Percentiles rank a stretch among this genome's conserved stretches.
These are phyloP conservation scores for Haplosporangium gracile DNA, from an alignment of 192 early-diverging fungal species.

Conservation along the genomic window DNA sequence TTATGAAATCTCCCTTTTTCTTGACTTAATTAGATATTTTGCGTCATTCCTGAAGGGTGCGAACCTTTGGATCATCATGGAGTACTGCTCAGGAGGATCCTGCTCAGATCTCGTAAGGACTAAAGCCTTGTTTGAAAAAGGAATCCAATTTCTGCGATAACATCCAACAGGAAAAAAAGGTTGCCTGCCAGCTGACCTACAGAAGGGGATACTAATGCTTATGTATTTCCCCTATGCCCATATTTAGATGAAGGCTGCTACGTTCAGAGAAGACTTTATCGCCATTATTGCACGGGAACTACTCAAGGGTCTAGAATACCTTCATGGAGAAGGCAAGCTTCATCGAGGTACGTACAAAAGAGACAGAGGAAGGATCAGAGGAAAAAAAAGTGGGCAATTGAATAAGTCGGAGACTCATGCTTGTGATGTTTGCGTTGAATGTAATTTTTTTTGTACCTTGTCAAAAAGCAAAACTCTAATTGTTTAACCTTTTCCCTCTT, in stretches of 20 bases:
- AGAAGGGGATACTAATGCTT: neutral
- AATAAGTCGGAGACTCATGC: neutral
- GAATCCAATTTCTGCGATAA: neutral
- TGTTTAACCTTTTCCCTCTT: neutral
- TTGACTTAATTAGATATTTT: conserved; percentile 74
- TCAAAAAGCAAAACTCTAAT: conserved; percentile 24
- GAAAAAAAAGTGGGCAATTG: neutral
- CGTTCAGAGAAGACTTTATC: conserved; percentile 87
- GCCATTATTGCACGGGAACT: conserved; percentile 91
- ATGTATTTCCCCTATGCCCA: neutral
- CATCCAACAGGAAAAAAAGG: neutral
- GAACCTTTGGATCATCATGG: conserved; percentile 98
- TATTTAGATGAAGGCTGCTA: conserved; percentile 84
- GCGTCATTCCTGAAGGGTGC: conserved; percentile 90
- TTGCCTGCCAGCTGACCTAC: neutral
- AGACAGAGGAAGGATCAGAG: neutral
- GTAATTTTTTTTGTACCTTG: neutral
- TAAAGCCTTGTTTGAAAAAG: neutral
- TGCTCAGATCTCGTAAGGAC: conserved; percentile 87
- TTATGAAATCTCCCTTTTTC: neutral
- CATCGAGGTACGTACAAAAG: conserved; percentile 69
- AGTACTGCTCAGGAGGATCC: conserved; percentile 94
- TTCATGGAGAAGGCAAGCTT: conserved; percentile 90
- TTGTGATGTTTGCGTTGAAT: neutral
- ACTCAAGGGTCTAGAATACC: conserved; percentile 89